Evolutionary conservation across 2,329 filamentous ascomycete genomes (phyloP).

Genomic region (Calonectria honghensis): DNA sequence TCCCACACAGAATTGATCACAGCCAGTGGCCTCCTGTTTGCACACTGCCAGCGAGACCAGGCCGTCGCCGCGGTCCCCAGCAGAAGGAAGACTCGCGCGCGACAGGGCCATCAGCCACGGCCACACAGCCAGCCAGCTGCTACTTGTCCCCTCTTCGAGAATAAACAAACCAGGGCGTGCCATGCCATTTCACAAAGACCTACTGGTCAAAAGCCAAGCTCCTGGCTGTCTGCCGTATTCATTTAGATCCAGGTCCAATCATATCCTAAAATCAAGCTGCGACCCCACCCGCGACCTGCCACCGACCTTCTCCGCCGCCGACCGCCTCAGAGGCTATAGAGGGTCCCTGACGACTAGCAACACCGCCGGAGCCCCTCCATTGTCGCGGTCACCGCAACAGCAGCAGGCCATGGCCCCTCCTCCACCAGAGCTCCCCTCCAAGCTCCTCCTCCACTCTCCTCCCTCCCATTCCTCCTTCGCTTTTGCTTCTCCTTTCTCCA

Average conservation of each 20-base stretch:
- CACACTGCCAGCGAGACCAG: not conserved
- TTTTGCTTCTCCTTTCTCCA: constrained; percentile 34
- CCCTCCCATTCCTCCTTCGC: constrained; percentile 36
- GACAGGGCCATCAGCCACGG: constrained; percentile 15
- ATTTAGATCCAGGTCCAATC: constrained; percentile 33
- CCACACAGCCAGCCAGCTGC: constrained; percentile 16
- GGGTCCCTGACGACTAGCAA: constrained; percentile 40
- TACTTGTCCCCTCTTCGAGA: constrained; percentile 15
- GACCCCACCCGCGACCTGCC: constrained; percentile 31
- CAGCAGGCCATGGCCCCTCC: constrained; percentile 47
- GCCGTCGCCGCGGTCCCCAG: not conserved
- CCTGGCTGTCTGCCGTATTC: constrained; percentile 32
- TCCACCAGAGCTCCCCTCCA: constrained; percentile 43
- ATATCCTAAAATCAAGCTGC: constrained; percentile 22
- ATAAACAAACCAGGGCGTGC: constrained; percentile 38
- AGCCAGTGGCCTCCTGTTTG: not conserved
- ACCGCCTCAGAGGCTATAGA: constrained; percentile 33
- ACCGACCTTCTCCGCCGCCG: constrained; percentile 26
- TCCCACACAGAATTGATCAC: constrained; percentile 1
- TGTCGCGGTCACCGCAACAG: constrained; percentile 57
- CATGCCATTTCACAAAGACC: constrained; percentile 27
- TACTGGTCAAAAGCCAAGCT: constrained; percentile 21
- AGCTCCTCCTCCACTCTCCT: constrained; percentile 51
- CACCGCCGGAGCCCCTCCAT: constrained; percentile 58
- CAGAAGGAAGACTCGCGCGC: constrained; percentile 2